Conservation (phyloP, 2,329 filamentous ascomycete genomes). For the Colletotrichum sublineola region DNA sequence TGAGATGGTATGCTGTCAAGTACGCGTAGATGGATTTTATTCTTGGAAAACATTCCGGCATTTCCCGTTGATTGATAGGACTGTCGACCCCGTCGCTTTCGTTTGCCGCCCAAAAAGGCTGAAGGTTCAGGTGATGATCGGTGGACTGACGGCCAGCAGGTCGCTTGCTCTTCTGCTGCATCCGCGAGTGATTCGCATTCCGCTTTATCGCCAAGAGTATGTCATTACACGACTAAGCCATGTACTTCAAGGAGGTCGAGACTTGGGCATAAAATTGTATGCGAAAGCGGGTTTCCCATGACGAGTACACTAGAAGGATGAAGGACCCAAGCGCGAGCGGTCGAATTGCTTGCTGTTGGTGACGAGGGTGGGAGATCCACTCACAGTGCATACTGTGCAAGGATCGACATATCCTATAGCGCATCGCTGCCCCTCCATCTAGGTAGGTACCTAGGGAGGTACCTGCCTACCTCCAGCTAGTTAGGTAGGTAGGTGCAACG, state of each 20-base stretch:
- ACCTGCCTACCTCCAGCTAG: neutral
- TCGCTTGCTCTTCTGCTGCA: neutral
- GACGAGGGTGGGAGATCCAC: neutral
- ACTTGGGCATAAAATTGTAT: neutral
- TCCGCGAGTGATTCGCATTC: neutral
- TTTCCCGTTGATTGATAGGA: neutral
- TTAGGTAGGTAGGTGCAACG: neutral
- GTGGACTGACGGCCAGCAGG: neutral
- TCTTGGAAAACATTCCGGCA: neutral
- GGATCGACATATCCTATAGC: neutral
- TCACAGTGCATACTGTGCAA: conserved; percentile 5
- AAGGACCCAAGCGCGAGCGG: neutral
- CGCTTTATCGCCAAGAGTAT: neutral
- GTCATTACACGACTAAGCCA: neutral
- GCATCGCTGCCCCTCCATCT: conserved; percentile 22
- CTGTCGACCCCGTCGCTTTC: neutral
- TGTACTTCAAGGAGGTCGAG: neutral
- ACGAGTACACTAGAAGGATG: no score
- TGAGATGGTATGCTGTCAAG: neutral
- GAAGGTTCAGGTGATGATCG: neutral
- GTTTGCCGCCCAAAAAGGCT: neutral
- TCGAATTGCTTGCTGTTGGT: neutral
- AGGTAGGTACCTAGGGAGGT: no score
- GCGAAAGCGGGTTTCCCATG: neutral
- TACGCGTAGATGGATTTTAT: neutral